phyloP scores from a whole-genome alignment of 1,284 basidiomycete species.

The Phaffia rhodozyma region DNA sequence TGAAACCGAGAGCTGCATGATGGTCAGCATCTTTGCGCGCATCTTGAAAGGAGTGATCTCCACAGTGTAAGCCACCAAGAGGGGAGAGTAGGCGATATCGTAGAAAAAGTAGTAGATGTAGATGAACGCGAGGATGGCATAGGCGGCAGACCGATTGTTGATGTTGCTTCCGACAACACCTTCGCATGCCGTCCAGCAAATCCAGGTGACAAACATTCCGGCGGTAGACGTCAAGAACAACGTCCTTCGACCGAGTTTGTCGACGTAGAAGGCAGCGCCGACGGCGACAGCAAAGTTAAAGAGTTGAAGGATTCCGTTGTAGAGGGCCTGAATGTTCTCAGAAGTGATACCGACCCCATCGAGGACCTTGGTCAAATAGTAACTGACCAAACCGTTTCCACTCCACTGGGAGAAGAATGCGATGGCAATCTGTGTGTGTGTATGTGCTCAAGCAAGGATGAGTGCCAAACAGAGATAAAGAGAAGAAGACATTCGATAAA shows the following conservation, averaged over 20 bases:
- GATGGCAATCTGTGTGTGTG: conserved; percentile 15
- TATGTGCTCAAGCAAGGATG: not conserved
- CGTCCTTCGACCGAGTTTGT: conserved; percentile 31
- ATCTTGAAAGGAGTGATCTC: conserved; percentile 59
- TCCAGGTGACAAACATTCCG: conserved; percentile 60
- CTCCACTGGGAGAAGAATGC: conserved; percentile 41
- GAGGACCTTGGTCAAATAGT: conserved; percentile 61
- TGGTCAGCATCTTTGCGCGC: conserved; percentile 64
- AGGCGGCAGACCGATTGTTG: conserved; percentile 29
- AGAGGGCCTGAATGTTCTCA: conserved; percentile 47
- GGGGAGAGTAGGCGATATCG: conserved; percentile 39
- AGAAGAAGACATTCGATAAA: conserved; percentile 52
- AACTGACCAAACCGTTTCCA: conserved; percentile 9
- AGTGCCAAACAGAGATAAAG: conserved; percentile 32
- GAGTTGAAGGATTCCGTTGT: conserved; percentile 51
- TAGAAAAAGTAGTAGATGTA: conserved; percentile 46
- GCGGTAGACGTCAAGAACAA: conserved; percentile 42
- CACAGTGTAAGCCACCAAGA: conserved; percentile 60
- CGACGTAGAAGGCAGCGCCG: conserved; percentile 29
- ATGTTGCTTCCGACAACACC: conserved; percentile 45
- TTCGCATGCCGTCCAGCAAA: conserved; percentile 56
- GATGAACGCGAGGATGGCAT: conserved; percentile 61
- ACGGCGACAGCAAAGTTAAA: conserved; percentile 26
- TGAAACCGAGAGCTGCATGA: conserved; percentile 26
- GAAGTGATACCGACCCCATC: conserved; percentile 57